A percentile compares a stretch with the other conserved stretches of the same genome.
phyloP scores from a whole-genome alignment of 257 asterid genomes.

The Ligustrum vulgare region DNA sequence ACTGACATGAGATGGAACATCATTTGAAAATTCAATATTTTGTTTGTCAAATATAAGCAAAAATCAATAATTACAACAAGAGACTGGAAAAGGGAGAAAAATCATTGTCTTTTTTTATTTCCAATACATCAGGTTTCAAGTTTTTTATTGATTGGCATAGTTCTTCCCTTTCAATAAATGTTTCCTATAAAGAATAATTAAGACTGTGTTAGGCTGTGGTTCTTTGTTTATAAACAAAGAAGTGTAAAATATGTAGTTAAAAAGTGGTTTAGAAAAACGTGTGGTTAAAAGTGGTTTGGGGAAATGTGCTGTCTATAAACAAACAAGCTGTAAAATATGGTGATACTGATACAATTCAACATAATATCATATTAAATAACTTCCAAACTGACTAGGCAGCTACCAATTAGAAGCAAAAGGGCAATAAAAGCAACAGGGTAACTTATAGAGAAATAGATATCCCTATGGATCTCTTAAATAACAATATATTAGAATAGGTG shows the following conservation, averaged over 20 bases:
- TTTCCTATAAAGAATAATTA: background rate
- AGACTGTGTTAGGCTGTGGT: too few relatives aligned
- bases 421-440: background rate
- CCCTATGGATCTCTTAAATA: too few relatives aligned
- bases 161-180: slow-evolving; percentile 3
- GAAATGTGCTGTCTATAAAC: too few relatives aligned
- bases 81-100: background rate
- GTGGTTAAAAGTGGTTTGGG: too few relatives aligned
- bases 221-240: too few relatives aligned
- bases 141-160: background rate
- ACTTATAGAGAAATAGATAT: background rate
- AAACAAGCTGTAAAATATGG: background rate
- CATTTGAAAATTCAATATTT: slow-evolving; percentile 6
- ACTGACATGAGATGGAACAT: background rate
- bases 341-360: background rate
- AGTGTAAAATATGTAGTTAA: too few relatives aligned
- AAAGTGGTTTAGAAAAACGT: too few relatives aligned
- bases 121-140: slow-evolving; percentile 4
- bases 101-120: background rate
- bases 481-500: too few relatives aligned
- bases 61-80: slow-evolving; percentile 1
- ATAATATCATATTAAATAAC: background rate
- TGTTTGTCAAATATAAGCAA: background rate
- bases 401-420: background rate
- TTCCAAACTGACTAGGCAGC: background rate